phyloP scores from a whole-genome alignment of 352 stramenopile species.

The Phytopythium ostracodes region DNA sequence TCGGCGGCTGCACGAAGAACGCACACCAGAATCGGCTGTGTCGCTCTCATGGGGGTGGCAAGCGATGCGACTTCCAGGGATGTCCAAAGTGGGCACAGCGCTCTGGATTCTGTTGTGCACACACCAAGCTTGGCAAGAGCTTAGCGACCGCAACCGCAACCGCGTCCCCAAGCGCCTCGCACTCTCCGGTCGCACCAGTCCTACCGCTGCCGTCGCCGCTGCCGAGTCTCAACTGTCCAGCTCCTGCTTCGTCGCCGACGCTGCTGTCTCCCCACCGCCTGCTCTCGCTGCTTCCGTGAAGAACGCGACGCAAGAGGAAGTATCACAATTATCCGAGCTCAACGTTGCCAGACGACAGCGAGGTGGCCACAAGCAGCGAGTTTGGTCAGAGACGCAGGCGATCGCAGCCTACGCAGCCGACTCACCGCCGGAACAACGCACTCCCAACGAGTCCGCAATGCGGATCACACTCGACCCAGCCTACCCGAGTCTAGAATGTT shows the following conservation, averaged over 20 bases:
- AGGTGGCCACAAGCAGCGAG: not conserved
- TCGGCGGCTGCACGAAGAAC: constrained; percentile 78
- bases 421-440: not conserved
- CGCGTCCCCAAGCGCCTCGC: not conserved
- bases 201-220: constrained; percentile 4
- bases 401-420: not conserved
- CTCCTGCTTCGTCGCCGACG: constrained; percentile 30
- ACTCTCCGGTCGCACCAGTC: constrained; percentile 2
- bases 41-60: constrained; percentile 76
- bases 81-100: constrained; percentile 85
- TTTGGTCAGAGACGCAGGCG: not conserved
- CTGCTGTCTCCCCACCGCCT: constrained; percentile 63
- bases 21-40: constrained; percentile 82
- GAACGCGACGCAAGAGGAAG: not conserved
- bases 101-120: constrained; percentile 79
- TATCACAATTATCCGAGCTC: not conserved
- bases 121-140: constrained; percentile 62
- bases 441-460: constrained; percentile 1
- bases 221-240: not conserved
- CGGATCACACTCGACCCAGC: not conserved
- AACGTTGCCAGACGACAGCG: too few relatives aligned
- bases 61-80: constrained; percentile 71
- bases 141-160: not conserved
- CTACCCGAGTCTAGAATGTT: constrained; percentile 1
- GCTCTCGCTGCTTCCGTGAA: constrained; percentile 54